Evolutionary conservation across 306 rosid species (phyloP), one percentile per base, ranked within the genome.

Genomic region (Morella rubra): DNA sequence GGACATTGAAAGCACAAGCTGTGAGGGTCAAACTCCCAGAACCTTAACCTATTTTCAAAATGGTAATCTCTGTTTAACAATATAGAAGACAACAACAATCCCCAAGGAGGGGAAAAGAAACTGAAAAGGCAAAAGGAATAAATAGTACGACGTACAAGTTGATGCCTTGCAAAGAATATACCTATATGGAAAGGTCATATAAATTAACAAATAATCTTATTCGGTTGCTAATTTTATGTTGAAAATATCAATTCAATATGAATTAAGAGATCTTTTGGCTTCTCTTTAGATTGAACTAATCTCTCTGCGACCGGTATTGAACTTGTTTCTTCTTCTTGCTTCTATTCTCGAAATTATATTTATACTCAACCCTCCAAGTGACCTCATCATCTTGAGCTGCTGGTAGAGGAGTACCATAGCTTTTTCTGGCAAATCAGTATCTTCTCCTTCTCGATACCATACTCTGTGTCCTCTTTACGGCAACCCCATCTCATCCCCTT

Each of bases 371-470:
- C 77, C 79, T 81, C 77, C 79, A 64, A 65, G 71, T 75, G 64
- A 78, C 51, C 62, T 68, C 59, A 71, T 89, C 87, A 91, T 82
- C 96, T 85, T 79, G 88, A 81, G 73, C 77, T 88, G 18, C 24
- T 69, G 74, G 75, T 82, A 45, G 99, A 87, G 70, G 97, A 77
- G 41, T 92, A 81, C 99, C 99, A 96, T 56, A 93, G 87, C 75
- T 85, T 93, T 65, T 96, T 96, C 91, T 88, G 97, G 88, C 99
- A 96, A 46, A 96, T 76, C 91, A 96, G 52, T 51, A 96, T 69
- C 90, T 91, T 93, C 91, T 96, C 99, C 67, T 82, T 93, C 54
- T 87, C 97, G 42, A 79, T 64, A 6, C 79, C 86, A 69, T 89
- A 85, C 86, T 86, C 99, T 0, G 98, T 93, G 62, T 88, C 79